phyloP scores from a whole-genome alignment of 768 basidiomycete species.

The Kwoniella sp. region DNA sequence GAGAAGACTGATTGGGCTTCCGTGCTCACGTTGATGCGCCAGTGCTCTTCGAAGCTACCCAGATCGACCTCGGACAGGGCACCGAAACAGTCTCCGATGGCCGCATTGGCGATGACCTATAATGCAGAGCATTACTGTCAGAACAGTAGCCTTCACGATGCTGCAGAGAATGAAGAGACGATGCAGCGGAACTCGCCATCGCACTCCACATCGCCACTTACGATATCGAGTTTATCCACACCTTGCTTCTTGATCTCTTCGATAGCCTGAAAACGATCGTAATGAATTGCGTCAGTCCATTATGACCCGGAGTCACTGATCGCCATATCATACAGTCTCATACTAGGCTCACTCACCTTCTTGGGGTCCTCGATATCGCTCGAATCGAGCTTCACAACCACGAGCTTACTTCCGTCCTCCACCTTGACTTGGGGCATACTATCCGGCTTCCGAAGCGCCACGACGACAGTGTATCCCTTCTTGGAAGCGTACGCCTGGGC shows the following conservation, averaged over 20 bases:
- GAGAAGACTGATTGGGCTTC: too few relatives aligned
- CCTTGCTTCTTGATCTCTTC: constrained; percentile 25
- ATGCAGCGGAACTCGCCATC: neutral
- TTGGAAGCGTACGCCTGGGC: constrained; percentile 22
- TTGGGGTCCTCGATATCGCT: constrained; percentile 10
- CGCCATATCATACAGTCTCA: neutral
- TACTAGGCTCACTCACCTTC: constrained; percentile 18
- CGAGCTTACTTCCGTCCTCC: constrained; percentile 11
- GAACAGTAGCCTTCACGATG: neutral
- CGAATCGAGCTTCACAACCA: constrained; percentile 25
- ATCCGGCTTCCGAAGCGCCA: constrained; percentile 12
- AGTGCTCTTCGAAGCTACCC: constrained; percentile 27
- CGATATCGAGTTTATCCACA: constrained; percentile 25
- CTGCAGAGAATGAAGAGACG: neutral
- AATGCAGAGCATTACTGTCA: neutral
- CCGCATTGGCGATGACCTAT: constrained; percentile 34
- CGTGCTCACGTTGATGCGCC: constrained; percentile 29
- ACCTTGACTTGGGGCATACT: constrained; percentile 17
- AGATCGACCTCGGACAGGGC: constrained; percentile 24
- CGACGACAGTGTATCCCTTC: constrained; percentile 19
- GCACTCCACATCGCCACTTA: constrained; percentile 6
- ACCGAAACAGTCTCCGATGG: constrained; percentile 28
- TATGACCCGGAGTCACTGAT: neutral
- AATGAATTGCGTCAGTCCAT: too few relatives aligned
- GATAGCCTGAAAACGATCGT: constrained; percentile 18